Conservation (phyloP, 441 rosid genomes). For the Euphorbia schlechtendalii region DNA sequence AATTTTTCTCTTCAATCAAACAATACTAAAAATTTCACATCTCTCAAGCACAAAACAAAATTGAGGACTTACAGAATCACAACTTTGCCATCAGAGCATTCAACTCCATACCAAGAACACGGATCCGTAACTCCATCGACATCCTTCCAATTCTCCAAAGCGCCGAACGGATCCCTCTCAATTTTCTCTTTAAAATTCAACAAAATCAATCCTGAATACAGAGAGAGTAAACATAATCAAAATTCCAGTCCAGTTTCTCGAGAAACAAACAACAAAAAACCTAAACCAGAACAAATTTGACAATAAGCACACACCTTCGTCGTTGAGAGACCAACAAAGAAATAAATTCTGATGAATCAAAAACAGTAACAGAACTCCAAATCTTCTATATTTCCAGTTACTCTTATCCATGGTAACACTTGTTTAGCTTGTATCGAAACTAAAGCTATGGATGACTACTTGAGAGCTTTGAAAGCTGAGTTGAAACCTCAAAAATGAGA, state of each 20-base stretch:
- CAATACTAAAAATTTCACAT: not conserved
- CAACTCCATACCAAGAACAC: slow-evolving; percentile 80
- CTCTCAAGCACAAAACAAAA: not conserved
- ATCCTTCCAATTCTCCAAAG: slow-evolving; percentile 53
- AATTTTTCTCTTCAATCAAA: slow-evolving; percentile 20
- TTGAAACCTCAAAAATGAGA: not conserved
- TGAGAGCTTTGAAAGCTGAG: not conserved
- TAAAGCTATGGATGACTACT: not conserved
- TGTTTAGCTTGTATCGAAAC: not conserved
- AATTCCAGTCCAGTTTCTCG: slow-evolving; percentile 11
- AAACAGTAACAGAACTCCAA: slow-evolving; percentile 24
- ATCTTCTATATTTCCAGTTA: slow-evolving; percentile 34
- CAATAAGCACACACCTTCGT: slow-evolving; percentile 38
- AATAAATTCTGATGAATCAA: slow-evolving; percentile 30
- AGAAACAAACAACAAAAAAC: slow-evolving; percentile 12
- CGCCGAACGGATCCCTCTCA: slow-evolving; percentile 58
- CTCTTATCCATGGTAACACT: slow-evolving; percentile 21
- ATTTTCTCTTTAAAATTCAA: slow-evolving; percentile 57
- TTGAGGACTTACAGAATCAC: slow-evolving; percentile 59
- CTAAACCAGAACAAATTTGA: not conserved
- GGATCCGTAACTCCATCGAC: slow-evolving; percentile 34
- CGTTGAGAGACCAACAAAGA: slow-evolving; percentile 36
- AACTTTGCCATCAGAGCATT: slow-evolving; percentile 62
- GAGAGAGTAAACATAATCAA: not conserved
- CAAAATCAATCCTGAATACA: slow-evolving; percentile 51